These are phyloP conservation scores for Vanilla planifolia DNA, from an alignment of 106 monocot species.

Conservation along the genomic window DNA sequence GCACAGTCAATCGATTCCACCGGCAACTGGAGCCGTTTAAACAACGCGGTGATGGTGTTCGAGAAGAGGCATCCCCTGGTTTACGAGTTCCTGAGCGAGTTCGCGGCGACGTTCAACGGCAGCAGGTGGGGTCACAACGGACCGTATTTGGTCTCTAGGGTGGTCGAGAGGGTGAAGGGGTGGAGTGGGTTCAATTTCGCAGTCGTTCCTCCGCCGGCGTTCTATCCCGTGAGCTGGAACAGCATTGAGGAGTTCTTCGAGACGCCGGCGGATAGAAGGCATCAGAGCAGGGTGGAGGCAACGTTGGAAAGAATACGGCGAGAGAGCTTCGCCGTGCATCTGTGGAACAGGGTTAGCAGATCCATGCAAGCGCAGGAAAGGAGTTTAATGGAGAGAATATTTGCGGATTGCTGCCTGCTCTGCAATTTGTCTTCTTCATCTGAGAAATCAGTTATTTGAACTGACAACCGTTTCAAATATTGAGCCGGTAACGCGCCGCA, in stretches of 20 bases:
- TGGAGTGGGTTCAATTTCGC: conserved; percentile 22
- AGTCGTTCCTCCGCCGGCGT: conserved; percentile 50
- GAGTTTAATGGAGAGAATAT: conserved; percentile 46
- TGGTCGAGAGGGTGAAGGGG: conserved; percentile 30
- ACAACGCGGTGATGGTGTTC: conserved; percentile 88
- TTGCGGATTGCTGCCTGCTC: conserved; percentile 44
- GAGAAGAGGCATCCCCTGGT: conserved; percentile 58
- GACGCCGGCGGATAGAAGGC: conserved; percentile 19
- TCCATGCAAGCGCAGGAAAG: conserved; percentile 43
- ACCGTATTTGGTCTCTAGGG: conserved; percentile 73
- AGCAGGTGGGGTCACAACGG: conserved; percentile 87
- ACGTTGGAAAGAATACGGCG: conserved; percentile 31
- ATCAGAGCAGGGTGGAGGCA: conserved; percentile 28
- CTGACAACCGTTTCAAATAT: too few species aligned
- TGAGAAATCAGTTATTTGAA: too few species aligned
- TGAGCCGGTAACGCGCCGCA: too few species aligned
- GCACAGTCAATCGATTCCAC: conserved; percentile 48
- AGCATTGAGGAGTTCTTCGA: conserved; percentile 39
- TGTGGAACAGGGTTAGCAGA: conserved; percentile 74
- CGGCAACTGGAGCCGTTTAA: conserved; percentile 72
- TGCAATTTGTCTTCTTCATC: conserved; percentile 36
- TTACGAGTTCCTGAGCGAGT: conserved; percentile 63
- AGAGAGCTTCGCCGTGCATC: conserved; percentile 58
- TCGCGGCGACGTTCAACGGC: conserved; percentile 62
- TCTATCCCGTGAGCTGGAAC: conserved; percentile 72